phyloP scores from a whole-genome alignment of 2,329 filamentous ascomycete species.

The Cladophialophora exuberans region DNA sequence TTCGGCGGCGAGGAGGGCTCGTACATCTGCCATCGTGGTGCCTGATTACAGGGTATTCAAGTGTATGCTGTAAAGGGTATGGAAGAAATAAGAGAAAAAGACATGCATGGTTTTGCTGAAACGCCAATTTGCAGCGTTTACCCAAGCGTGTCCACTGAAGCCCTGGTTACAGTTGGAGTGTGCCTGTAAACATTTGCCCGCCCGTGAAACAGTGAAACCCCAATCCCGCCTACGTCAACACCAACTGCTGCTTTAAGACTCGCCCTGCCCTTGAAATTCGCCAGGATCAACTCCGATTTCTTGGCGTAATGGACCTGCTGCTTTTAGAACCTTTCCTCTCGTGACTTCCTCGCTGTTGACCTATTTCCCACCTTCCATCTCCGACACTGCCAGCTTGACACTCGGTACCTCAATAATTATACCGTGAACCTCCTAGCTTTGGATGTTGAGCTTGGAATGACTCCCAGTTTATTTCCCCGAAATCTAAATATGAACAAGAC shows the following conservation, averaged over 20 bases:
- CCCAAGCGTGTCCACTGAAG: not conserved
- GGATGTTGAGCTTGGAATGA: no score
- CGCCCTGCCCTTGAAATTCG: no score
- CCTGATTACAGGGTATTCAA: not conserved
- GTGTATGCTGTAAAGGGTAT: not conserved
- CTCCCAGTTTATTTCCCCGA: no score
- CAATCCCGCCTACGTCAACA: not conserved
- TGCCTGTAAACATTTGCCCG: not conserved
- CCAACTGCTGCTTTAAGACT: not conserved
- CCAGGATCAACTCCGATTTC: not conserved
- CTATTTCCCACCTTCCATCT: no score
- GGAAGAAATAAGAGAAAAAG: not conserved
- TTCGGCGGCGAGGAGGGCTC: conserved; percentile 77
- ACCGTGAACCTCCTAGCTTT: no score
- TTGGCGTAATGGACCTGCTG: not conserved
- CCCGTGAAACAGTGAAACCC: no score
- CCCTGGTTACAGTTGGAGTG: not conserved
- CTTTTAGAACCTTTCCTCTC: no score
- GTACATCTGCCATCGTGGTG: conserved; percentile 73
- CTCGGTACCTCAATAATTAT: no score
- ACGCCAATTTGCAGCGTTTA: not conserved
- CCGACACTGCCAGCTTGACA: no score
- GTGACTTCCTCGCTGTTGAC: no score
- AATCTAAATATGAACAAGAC: no score
- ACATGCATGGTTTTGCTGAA: not conserved